Evolutionary conservation across 2,329 filamentous ascomycete genomes (phyloP).

Genomic region (Neofusicoccum umdonicola): DNA sequence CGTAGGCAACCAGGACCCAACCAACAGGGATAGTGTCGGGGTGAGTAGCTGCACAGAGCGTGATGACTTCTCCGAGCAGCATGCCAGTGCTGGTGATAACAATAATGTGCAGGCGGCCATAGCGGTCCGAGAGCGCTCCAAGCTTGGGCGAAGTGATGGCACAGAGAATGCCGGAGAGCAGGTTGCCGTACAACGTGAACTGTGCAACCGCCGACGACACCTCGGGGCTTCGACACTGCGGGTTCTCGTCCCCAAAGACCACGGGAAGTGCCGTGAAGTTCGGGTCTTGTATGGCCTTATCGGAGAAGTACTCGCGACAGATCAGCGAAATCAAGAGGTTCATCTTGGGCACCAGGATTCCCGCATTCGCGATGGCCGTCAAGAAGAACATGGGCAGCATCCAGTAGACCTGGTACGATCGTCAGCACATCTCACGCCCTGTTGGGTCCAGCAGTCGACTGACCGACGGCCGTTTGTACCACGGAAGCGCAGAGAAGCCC

Average conservation of each 20-base stretch:
- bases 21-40: conserved; percentile 72
- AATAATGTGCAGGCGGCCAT: conserved; percentile 74
- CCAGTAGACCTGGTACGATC: conserved; percentile 65
- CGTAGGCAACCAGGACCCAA: conserved; percentile 72
- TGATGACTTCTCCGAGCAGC: conserved; percentile 70
- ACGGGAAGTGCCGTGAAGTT: conserved; percentile 62
- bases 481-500: conserved; percentile 61
- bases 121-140: conserved; percentile 81
- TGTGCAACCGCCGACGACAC: conserved; percentile 74
- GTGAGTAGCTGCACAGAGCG: conserved; percentile 73
- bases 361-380: conserved; percentile 83
- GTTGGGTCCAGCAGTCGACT: background rate
- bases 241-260: conserved; percentile 66
- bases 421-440: background rate
- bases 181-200: conserved; percentile 73
- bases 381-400: conserved; percentile 76
- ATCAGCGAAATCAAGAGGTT: conserved; percentile 83
- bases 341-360: conserved; percentile 78
- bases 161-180: conserved; percentile 73
- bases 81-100: conserved; percentile 72
- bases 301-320: conserved; percentile 77
- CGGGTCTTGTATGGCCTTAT: conserved; percentile 39
- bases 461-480: conserved; percentile 64
- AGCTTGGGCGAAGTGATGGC: conserved; percentile 80
- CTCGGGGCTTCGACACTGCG: conserved; percentile 75